Percentiles rank a stretch among this genome's conserved stretches.
phyloP scores from a whole-genome alignment of 306 rosid genomes.

The Bauhinia variegata region DNA sequence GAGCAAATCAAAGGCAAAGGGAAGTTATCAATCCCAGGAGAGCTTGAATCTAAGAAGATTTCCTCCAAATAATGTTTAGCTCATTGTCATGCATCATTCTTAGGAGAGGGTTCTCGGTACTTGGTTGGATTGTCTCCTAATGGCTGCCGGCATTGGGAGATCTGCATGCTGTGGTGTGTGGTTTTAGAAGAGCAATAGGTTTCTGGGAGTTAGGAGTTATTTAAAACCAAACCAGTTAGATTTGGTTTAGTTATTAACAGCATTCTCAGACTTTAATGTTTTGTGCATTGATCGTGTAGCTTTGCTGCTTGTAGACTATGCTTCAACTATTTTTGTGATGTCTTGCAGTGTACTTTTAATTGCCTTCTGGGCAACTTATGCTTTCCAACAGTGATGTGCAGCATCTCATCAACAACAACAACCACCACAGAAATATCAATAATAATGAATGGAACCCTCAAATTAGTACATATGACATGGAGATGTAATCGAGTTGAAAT shows the following conservation, averaged over 20 bases:
- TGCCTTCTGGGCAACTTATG: too few relatives aligned
- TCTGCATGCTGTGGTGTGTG: conserved; percentile 43
- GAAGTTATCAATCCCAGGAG: conserved; percentile 28
- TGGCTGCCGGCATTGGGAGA: conserved; percentile 9
- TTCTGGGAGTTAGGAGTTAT: conserved; percentile 43
- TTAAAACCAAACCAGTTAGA: conserved; percentile 26
- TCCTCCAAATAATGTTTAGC: conserved; percentile 5
- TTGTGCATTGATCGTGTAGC: conserved; percentile 46
- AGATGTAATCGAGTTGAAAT: too few relatives aligned
- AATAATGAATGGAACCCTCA: too few relatives aligned
- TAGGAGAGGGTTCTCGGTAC: conserved; percentile 43
- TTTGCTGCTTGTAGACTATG: conserved; percentile 34
- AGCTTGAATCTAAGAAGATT: conserved; percentile 9
- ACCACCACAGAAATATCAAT: too few relatives aligned
- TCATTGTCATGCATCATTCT: conserved; percentile 33
- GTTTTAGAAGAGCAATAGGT: conserved; percentile 43
- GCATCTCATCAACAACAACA: too few relatives aligned
- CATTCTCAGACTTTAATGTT: conserved; percentile 36
- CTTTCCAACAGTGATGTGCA: too few relatives aligned
- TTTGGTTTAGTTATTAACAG: conserved; percentile 42
- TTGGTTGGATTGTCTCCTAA: conserved; percentile 29
- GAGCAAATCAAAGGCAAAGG: conserved; percentile 15
- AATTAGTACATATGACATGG: too few relatives aligned
- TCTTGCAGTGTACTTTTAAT: neutral
- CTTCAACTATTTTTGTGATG: conserved; percentile 29